These are phyloP conservation scores for Leucocoprinus leucothites DNA, from an alignment of 768 basidiomycete genomes.

Conservation along the genomic window DNA sequence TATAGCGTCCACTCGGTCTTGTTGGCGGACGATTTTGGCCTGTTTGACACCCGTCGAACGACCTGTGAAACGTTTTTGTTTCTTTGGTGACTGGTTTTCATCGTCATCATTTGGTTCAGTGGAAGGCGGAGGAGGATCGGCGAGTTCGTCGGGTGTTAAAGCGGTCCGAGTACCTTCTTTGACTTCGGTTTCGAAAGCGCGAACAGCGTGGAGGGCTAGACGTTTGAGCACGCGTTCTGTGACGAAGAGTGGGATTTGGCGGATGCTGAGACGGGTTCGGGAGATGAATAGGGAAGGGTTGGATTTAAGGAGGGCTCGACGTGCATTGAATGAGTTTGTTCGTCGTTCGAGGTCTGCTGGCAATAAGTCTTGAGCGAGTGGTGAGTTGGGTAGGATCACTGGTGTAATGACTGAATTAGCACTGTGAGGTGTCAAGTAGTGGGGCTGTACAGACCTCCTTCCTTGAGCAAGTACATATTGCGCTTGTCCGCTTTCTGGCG, in stretches of 20 bases:
- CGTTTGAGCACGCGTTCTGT: constrained; percentile 89
- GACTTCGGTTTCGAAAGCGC: constrained; percentile 79
- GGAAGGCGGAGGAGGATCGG: constrained; percentile 31
- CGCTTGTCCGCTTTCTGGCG: constrained; percentile 92
- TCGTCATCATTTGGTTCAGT: constrained; percentile 26
- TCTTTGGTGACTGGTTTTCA: constrained; percentile 11
- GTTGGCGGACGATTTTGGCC: constrained; percentile 87
- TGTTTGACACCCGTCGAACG: constrained; percentile 63
- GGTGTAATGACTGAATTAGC: not conserved
- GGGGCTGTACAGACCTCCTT: constrained; percentile 70
- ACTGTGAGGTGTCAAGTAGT: not conserved
- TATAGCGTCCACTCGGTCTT: constrained; percentile 84
- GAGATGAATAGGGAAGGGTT: constrained; percentile 96
- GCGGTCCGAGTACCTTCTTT: constrained; percentile 53
- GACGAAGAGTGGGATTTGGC: constrained; percentile 87
- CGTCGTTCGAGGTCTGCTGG: constrained; percentile 83
- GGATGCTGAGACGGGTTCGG: constrained; percentile 88
- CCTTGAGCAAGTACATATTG: constrained; percentile 92
- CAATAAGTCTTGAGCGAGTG: constrained; percentile 69
- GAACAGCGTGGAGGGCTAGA: constrained; percentile 76
- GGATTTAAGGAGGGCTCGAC: constrained; percentile 76
- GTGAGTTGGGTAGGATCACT: constrained; percentile 91
- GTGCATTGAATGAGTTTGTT: constrained; percentile 79
- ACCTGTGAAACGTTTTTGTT: constrained; percentile 23
- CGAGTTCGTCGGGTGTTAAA: constrained; percentile 71